Evolutionary conservation across 1,284 basidiomycete species (phyloP).

Genomic region (Microbotryum silenes-acaulis): DNA sequence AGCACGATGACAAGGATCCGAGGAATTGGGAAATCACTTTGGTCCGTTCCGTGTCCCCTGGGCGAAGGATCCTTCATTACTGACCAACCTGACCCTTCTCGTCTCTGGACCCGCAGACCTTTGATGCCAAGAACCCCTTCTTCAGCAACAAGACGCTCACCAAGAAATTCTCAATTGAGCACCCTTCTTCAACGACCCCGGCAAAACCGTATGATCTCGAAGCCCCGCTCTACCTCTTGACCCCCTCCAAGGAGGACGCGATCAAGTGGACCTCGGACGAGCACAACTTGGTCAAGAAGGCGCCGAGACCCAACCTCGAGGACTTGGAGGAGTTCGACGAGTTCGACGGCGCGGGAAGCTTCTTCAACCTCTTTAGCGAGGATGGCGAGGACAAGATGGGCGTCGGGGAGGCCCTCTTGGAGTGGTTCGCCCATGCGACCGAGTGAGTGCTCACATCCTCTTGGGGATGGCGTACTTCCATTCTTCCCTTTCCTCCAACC

Average conservation of each 20-base stretch:
- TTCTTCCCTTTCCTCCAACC: too few species aligned
- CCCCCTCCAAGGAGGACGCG: neutral
- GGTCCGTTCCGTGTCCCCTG: conserved; percentile 5
- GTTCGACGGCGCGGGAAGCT: conserved; percentile 27
- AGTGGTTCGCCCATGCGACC: conserved; percentile 27
- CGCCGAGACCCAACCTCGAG: conserved; percentile 20
- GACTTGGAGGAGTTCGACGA: conserved; percentile 32
- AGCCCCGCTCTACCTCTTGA: conserved; percentile 19
- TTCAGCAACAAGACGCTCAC: conserved; percentile 24
- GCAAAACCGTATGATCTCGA: conserved; percentile 26
- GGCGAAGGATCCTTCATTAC: neutral
- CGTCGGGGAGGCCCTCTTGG: conserved; percentile 19
- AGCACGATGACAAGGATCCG: conserved; percentile 24
- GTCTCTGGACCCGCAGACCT: conserved; percentile 15
- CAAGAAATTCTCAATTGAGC: conserved; percentile 22
- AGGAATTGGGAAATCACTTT: conserved; percentile 23
- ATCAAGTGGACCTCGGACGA: conserved; percentile 31
- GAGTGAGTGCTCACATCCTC: conserved; percentile 21
- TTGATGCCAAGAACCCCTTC: conserved; percentile 33
- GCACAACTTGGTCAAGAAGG: conserved; percentile 33
- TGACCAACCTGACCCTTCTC: neutral
- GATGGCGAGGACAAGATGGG: conserved; percentile 26
- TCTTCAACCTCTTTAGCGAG: conserved; percentile 30
- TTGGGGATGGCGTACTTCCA: too few species aligned
- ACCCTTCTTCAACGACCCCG: conserved; percentile 12